Evolutionary conservation across 2,329 filamentous ascomycete species (phyloP).

Genomic region (Epichloe typhina): DNA sequence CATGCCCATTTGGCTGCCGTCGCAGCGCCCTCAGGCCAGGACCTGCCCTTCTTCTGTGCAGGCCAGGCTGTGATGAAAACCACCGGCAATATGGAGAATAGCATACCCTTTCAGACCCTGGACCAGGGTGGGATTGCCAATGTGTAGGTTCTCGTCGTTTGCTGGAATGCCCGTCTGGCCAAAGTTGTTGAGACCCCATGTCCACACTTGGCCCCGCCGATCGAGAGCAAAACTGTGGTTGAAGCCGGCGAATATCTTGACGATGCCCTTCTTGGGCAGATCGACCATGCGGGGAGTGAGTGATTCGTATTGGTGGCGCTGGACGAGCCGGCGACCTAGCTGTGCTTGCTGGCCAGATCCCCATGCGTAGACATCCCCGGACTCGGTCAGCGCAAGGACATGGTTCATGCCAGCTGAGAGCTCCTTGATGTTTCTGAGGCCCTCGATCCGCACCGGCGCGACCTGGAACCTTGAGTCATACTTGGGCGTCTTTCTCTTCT

Average conservation of each 20-base stretch:
- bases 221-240: conserved; percentile 61
- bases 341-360: conserved; percentile 30
- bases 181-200: conserved; percentile 61
- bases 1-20: conserved; percentile 21
- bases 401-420: conserved; percentile 54
- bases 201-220: conserved; percentile 47
- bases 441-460: conserved; percentile 34
- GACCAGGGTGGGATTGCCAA: conserved; percentile 24
- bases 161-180: conserved; percentile 49
- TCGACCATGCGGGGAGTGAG: conserved; percentile 28
- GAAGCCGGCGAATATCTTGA: conserved; percentile 37
- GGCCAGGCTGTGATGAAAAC: conserved; percentile 24
- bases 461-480: conserved; percentile 3
- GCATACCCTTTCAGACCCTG: conserved; percentile 37
- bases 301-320: conserved; percentile 33
- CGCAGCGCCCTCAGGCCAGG: conserved; percentile 32
- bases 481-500: conserved; percentile 25
- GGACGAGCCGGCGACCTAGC: conserved; percentile 34
- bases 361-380: conserved; percentile 24
- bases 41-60: conserved; percentile 27
- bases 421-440: conserved; percentile 44
- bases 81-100: conserved; percentile 43
- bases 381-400: conserved; percentile 45
- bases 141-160: conserved; percentile 35
- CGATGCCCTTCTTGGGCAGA: conserved; percentile 20